A percentile compares a stretch with the other conserved stretches of the same genome.
phyloP scores from a whole-genome alignment of 306 rosid genomes.

The Sesbania bispinosa region DNA sequence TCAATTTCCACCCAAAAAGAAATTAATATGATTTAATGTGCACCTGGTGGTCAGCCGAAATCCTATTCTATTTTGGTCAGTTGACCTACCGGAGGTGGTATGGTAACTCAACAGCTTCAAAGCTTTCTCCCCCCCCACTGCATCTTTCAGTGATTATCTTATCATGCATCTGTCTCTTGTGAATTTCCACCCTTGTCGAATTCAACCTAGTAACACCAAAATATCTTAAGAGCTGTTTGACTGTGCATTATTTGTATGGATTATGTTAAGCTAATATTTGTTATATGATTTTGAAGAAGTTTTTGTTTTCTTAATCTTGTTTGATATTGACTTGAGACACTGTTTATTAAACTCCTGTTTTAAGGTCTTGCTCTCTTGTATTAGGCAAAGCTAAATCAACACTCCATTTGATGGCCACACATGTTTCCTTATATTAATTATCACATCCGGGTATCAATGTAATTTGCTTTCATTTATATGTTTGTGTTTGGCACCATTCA shows the following conservation, averaged over 20 bases:
- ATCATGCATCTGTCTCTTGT: too few species aligned
- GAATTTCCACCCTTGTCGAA: background rate
- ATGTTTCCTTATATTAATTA: background rate
- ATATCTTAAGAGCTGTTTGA: constrained; percentile 4
- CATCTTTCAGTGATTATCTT: background rate
- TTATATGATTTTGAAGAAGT: constrained; percentile 7
- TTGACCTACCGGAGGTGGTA: constrained; percentile 69
- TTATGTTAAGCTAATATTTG: constrained; percentile 1
- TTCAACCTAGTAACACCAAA: too few species aligned
- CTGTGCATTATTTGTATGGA: constrained; percentile 26
- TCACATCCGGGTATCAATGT: background rate
- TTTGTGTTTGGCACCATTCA: too few species aligned
- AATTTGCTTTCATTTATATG: too few species aligned
- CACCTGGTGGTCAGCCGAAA: constrained; percentile 69
- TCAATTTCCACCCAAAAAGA: background rate
- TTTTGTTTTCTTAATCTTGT: background rate
- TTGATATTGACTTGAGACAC: background rate
- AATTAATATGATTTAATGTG: constrained; percentile 31
- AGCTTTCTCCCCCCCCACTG: background rate
- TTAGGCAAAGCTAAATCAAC: background rate
- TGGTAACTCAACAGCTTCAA: constrained; percentile 49
- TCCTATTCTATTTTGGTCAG: constrained; percentile 36
- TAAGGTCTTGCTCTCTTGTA: too few species aligned
- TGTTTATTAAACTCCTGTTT: too few species aligned
- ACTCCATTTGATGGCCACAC: background rate